Evolutionary conservation across 1,139 yeast species (phyloP).

Genomic region (Pichia sp.): DNA sequence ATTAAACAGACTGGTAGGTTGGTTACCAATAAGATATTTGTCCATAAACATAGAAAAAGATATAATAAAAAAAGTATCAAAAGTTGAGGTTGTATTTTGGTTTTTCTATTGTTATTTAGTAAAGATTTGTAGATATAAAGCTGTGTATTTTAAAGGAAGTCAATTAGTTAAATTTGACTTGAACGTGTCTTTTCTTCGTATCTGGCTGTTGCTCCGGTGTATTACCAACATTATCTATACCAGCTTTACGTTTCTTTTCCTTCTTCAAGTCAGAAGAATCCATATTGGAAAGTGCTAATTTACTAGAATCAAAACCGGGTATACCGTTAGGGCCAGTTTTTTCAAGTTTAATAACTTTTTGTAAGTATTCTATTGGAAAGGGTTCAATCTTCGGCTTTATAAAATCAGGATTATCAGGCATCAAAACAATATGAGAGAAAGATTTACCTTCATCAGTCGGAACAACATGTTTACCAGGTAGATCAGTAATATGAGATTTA

Average conservation of each 20-base stretch:
- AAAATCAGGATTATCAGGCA: constrained; percentile 29
- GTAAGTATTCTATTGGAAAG: constrained; percentile 44
- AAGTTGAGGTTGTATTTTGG: neutral
- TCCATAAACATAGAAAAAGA: constrained; percentile 15
- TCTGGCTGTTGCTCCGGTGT: constrained; percentile 20
- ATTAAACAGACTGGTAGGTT: constrained; percentile 55
- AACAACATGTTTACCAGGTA: constrained; percentile 73
- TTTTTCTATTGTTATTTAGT: neutral
- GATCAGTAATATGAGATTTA: constrained; percentile 81
- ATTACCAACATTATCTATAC: constrained; percentile 10
- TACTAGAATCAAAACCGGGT: constrained; percentile 69
- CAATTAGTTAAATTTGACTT: constrained; percentile 23
- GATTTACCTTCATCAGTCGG: constrained; percentile 41
- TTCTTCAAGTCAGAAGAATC: constrained; percentile 33
- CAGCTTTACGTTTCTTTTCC: constrained; percentile 21
- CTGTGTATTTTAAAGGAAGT: neutral
- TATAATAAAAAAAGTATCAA: constrained; percentile 7
- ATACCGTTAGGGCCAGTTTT: constrained; percentile 66
- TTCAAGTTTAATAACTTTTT: constrained; percentile 53
- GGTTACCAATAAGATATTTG: constrained; percentile 45
- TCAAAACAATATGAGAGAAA: constrained; percentile 47
- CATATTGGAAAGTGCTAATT: constrained; percentile 54
- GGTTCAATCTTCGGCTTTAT: constrained; percentile 39
- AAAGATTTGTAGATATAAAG: neutral
- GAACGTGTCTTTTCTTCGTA: constrained; percentile 26